Evolutionary conservation across 2,329 filamentous ascomycete species (phyloP), one percentile per base, ranked within the genome.

Genomic region (Fusarium oxysporum): DNA sequence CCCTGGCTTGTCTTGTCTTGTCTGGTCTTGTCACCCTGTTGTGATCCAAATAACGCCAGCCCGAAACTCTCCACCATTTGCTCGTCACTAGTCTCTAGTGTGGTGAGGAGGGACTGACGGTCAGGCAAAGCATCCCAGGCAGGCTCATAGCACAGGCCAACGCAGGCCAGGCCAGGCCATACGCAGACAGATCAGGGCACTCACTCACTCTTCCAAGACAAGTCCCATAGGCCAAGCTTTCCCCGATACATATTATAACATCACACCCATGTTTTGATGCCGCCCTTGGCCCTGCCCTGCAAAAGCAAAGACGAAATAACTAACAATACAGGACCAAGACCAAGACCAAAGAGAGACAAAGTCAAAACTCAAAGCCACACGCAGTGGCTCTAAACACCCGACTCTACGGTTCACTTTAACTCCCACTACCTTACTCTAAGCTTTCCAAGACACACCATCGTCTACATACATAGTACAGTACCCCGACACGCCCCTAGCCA

Each of bases 21-120:
- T 50, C 33, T 65, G 57, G 60, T 73, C 33, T 58, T 62, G 60
- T 74, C 57, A 69, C 65, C 75, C 75, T 77, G 76, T 69, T 69
- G 74, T 77, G 67, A 77, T 77, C 73, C 75, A 75, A 76, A 72
- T 61, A 76, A 65, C 71, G 73, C 73, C 74, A 77, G 75, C 71
- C 60, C 73, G 68, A 77, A 71, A 70, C 67, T 71, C 71, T 76
- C 75, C 74, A 71, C 74, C 68, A 71, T 73, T 65, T 75, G 65
- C 58, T 76, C 66, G 62, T 69, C 64, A 67, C 70, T 72, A 64
- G 61, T 54, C 64, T 66, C 68, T 72, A 66, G 61, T 47, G 40
- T 63, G 44, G 56, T 44, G 62, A 66, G 64, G 51, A 66, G 67
- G 40, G 63, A 74, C 63, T 70, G 71, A 73, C 57, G 62, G 63